phyloP scores from a whole-genome alignment of 2,329 filamentous ascomycete species.

The Sporothrix curviconia region DNA sequence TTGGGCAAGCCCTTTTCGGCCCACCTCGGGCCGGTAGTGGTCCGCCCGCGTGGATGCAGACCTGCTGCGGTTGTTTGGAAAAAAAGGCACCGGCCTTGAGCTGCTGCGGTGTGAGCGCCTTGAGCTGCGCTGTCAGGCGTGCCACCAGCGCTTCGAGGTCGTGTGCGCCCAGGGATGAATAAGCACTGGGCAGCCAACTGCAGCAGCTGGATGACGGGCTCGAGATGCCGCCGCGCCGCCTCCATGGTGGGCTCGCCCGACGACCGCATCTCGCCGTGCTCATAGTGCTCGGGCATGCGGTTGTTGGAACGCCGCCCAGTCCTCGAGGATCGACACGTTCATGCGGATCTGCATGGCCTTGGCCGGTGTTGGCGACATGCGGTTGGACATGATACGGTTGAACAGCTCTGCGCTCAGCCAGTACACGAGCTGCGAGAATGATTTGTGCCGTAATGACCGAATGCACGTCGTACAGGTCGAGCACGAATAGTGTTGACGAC shows the following conservation, averaged over 20 bases:
- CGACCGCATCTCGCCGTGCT: slow-evolving; percentile 79
- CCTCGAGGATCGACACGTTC: slow-evolving; percentile 92
- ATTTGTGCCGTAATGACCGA: slow-evolving; percentile 93
- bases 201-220: slow-evolving; percentile 84
- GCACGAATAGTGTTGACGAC: slow-evolving; percentile 91
- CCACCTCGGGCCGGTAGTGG: slow-evolving; percentile 90
- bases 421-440: slow-evolving; percentile 83
- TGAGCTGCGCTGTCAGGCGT: no score
- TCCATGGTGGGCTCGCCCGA: slow-evolving; percentile 85
- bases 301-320: slow-evolving; percentile 95
- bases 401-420: slow-evolving; percentile 96
- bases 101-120: slow-evolving; percentile 84
- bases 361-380: slow-evolving; percentile 87
- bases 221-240: slow-evolving; percentile 73
- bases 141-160: slow-evolving; percentile 82
- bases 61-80: no score
- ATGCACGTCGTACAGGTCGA: slow-evolving; percentile 98
- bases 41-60: slow-evolving; percentile 88
- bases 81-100: slow-evolving; percentile 77
- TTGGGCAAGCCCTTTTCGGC: slow-evolving; percentile 88
- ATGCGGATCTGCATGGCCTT: slow-evolving; percentile 99
- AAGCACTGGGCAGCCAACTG: slow-evolving; percentile 99
- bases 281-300: slow-evolving; percentile 88
- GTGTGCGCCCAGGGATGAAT: slow-evolving; percentile 76
- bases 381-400: slow-evolving; percentile 94